Evolutionary conservation across 2,329 filamentous ascomycete genomes (phyloP).

Genomic region (Colletotrichum tropicale): DNA sequence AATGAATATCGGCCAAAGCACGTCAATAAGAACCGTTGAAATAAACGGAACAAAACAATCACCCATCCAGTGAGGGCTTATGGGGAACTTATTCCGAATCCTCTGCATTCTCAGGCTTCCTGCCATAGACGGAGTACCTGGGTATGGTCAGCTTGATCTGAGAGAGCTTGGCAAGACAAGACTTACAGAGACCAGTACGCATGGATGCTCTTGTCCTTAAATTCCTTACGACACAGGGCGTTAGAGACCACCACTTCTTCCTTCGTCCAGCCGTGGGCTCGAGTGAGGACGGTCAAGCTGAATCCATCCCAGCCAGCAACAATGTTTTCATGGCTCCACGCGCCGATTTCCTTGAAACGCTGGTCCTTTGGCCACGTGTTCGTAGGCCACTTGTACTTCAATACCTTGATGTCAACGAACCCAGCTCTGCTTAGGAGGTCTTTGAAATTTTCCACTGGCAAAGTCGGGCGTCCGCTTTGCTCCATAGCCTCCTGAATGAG

Average conservation of each 20-base stretch:
- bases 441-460: background rate
- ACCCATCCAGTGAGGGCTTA: too few relatives aligned
- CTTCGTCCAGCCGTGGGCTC: background rate
- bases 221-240: background rate
- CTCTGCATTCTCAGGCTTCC: too few relatives aligned
- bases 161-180: too few relatives aligned
- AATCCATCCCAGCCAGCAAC: background rate
- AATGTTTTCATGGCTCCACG: background rate
- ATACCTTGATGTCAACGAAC: background rate
- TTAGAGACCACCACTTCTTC: background rate
- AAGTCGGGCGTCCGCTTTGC: background rate
- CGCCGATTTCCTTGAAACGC: background rate
- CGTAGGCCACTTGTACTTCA: background rate
- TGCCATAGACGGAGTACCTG: too few relatives aligned
- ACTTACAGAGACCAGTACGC: background rate
- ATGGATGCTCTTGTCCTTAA: background rate
- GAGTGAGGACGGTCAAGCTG: background rate
- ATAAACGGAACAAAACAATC: too few relatives aligned
- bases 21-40: too few relatives aligned
- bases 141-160: too few relatives aligned
- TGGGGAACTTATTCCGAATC: too few relatives aligned
- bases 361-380: background rate
- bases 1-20: too few relatives aligned
- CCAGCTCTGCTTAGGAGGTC: background rate
- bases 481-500: slow-evolving; percentile 27